Percentiles rank a stretch among this genome's conserved stretches.
These are phyloP conservation scores for Mortierella polycephala DNA, from an alignment of 371 early-diverging fungal species.

Conservation along the genomic window DNA sequence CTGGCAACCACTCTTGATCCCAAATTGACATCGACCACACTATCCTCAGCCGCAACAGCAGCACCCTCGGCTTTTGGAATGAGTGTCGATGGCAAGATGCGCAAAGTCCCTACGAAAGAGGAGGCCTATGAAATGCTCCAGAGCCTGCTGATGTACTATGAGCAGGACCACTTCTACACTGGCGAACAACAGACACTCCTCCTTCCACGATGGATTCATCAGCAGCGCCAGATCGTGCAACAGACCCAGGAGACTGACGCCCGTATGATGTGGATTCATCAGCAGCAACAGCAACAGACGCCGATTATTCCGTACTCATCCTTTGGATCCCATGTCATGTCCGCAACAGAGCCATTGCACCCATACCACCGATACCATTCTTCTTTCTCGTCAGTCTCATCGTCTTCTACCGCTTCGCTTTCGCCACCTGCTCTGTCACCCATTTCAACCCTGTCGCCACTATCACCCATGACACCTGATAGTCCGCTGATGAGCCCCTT, in stretches of 20 bases:
- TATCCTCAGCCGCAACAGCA: slow-evolving; percentile 1
- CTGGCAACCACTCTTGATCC: slow-evolving; percentile 37
- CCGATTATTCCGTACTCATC: slow-evolving; percentile 19
- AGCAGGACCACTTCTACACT: slow-evolving; percentile 45
- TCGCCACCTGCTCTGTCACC: no score
- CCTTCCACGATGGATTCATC: slow-evolving; percentile 53
- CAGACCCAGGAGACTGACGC: slow-evolving; percentile 30
- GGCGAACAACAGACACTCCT: slow-evolving; percentile 51
- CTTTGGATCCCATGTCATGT: not conserved
- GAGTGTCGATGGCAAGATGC: slow-evolving; percentile 51
- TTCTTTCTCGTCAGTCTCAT: slow-evolving; percentile 25
- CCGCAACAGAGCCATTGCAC: slow-evolving; percentile 8
- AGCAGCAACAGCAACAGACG: slow-evolving; percentile 17
- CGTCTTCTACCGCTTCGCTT: not conserved
- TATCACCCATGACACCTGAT: no score
- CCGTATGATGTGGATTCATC: slow-evolving; percentile 40
- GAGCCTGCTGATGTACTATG: slow-evolving; percentile 47
- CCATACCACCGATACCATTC: slow-evolving; percentile 25
- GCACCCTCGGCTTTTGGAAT: slow-evolving; percentile 32
- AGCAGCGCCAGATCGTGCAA: slow-evolving; percentile 49
- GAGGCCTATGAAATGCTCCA: slow-evolving; percentile 52
- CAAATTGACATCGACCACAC: slow-evolving; percentile 8
- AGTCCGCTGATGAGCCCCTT: no score
- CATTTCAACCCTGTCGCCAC: no score
- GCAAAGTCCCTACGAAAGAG: slow-evolving; percentile 48